These are phyloP conservation scores for Dichomitus squalens DNA, from an alignment of 1,284 basidiomycete genomes.

Conservation along the genomic window DNA sequence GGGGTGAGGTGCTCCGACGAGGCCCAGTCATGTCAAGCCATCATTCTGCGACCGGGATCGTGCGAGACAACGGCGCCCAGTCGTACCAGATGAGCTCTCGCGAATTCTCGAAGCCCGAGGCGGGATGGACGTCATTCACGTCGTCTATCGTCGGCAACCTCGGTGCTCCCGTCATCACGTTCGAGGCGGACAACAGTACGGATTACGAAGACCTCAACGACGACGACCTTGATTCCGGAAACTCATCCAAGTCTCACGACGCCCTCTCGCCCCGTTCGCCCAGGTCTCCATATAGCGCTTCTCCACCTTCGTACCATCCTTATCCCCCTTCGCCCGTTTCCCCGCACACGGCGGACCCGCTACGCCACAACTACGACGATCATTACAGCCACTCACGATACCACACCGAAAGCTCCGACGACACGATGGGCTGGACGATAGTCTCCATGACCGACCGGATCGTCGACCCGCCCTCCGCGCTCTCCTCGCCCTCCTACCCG, in stretches of 20 bases:
- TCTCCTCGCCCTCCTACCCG: neutral
- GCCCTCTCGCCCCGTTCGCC: neutral
- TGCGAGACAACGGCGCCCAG: neutral
- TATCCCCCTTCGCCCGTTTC: neutral
- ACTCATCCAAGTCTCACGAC: neutral
- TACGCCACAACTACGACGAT: neutral
- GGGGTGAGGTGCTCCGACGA: slow-evolving; percentile 22
- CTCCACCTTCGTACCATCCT: neutral
- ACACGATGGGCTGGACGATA: neutral
- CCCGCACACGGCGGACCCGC: neutral
- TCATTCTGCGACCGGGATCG: neutral
- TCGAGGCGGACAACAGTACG: slow-evolving; percentile 14
- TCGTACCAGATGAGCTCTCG: slow-evolving; percentile 11
- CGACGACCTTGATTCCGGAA: neutral
- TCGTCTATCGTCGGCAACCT: slow-evolving; percentile 30
- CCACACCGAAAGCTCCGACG: neutral
- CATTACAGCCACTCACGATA: neutral
- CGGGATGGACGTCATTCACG: slow-evolving; percentile 21
- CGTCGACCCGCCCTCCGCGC: neutral
- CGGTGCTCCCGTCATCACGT: slow-evolving; percentile 26
- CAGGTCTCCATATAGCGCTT: neutral
- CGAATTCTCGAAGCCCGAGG: neutral
- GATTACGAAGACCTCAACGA: slow-evolving; percentile 15
- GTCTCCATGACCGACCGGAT: neutral
- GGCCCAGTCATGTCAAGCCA: slow-evolving; percentile 15